phyloP scores from a whole-genome alignment of 495 filamentous ascomycete genomes.

The Podospora tetraspora region DNA sequence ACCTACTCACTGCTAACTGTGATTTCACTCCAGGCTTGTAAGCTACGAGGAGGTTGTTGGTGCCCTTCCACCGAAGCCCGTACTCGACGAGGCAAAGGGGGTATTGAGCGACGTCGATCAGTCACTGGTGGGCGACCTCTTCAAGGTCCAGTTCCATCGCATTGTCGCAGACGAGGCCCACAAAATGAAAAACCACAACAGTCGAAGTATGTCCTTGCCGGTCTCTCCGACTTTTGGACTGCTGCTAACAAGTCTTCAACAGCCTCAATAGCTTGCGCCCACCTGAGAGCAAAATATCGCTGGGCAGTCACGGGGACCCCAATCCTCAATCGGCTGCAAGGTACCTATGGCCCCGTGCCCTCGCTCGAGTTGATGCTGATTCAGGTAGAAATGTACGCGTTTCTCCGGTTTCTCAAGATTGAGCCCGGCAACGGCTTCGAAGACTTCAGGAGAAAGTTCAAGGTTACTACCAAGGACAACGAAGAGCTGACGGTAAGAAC shows the following conservation, averaged over 20 bases:
- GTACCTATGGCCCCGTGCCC: no score
- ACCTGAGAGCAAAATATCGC: slow-evolving; percentile 46
- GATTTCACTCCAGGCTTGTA: slow-evolving; percentile 26
- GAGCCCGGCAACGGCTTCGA: no score
- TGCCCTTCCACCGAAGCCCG: slow-evolving; percentile 12
- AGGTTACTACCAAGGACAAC: no score
- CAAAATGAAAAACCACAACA: slow-evolving; percentile 54
- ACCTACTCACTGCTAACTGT: no score
- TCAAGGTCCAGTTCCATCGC: slow-evolving; percentile 47
- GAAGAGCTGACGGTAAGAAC: no score
- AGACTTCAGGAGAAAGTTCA: no score
- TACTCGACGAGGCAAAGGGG: slow-evolving; percentile 22
- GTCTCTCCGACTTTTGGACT: background rate
- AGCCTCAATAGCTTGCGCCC: slow-evolving; percentile 50
- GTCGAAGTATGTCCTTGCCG: slow-evolving; percentile 14
- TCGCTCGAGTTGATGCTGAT: no score
- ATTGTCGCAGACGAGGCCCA: slow-evolving; percentile 61
- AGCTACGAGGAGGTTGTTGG: slow-evolving; percentile 49
- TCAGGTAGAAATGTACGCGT: no score
- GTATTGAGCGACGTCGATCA: slow-evolving; percentile 6
- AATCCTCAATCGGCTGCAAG: slow-evolving; percentile 18
- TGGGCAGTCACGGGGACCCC: slow-evolving; percentile 63
- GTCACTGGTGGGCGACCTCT: slow-evolving; percentile 28
- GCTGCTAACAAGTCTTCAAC: slow-evolving; percentile 8
- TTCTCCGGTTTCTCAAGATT: no score